These are phyloP conservation scores for Coffea humblotiana DNA, from an alignment of 305 asterid genomes.

Conservation along the genomic window DNA sequence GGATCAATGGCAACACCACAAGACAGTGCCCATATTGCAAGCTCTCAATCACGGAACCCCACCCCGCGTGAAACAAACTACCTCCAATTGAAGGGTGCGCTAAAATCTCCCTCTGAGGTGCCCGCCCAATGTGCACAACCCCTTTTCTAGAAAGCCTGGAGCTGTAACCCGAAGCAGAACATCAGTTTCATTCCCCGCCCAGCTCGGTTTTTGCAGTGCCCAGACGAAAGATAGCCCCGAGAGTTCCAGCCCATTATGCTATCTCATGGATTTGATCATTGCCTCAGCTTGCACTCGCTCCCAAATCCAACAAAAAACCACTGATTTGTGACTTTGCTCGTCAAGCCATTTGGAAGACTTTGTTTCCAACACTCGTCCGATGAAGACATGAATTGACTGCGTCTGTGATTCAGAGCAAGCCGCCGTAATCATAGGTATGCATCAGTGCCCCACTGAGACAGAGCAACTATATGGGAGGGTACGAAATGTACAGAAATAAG, in stretches of 20 bases:
- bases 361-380: conserved; percentile 12
- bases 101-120: conserved; percentile 37
- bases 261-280: conserved; percentile 32
- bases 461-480: conserved; percentile 12
- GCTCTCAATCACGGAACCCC: conserved; percentile 35
- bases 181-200: conserved; percentile 14
- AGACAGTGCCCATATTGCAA: conserved; percentile 27
- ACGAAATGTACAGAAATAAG: neutral
- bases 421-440: conserved; percentile 7
- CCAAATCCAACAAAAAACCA: conserved; percentile 38
- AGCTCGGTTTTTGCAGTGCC: conserved; percentile 29
- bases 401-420: conserved; percentile 10
- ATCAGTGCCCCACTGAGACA: conserved; percentile 17
- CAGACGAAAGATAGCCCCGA: conserved; percentile 30
- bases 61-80: conserved; percentile 32
- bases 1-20: conserved; percentile 33
- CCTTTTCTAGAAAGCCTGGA: conserved; percentile 22
- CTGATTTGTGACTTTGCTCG: conserved; percentile 19
- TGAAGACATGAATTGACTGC: no score
- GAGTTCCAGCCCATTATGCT: conserved; percentile 14
- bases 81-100: conserved; percentile 39
- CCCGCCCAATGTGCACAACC: conserved; percentile 42
- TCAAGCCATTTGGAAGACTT: conserved; percentile 33
- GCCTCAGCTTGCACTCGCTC: conserved; percentile 32
- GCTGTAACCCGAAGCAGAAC: conserved; percentile 19